Conservation (phyloP, 371 early-diverging fungal species). For the Mucor piriformis region DNA sequence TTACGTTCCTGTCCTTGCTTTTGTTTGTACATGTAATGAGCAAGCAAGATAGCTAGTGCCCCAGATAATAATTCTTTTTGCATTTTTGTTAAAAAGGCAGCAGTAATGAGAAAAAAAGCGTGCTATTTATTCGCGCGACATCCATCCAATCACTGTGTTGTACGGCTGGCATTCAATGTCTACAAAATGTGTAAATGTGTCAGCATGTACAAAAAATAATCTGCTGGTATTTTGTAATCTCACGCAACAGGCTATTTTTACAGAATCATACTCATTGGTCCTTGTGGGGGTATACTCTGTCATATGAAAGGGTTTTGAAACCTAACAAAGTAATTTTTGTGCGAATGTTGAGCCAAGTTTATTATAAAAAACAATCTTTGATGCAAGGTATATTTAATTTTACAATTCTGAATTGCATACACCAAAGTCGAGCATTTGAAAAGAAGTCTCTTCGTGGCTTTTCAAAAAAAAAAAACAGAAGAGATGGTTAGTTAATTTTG, state of each 20-base stretch:
- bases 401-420: neutral
- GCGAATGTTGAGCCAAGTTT: too few relatives aligned
- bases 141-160: too few relatives aligned
- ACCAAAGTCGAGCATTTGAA: slow-evolving; percentile 14
- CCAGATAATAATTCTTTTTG: slow-evolving; percentile 4
- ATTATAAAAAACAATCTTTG: too few relatives aligned
- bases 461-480: neutral
- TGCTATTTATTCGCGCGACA: neutral
- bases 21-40: slow-evolving; percentile 8
- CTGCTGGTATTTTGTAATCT: too few relatives aligned
- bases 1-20: slow-evolving; percentile 5
- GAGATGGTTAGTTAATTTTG: neutral
- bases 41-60: neutral
- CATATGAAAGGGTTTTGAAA: too few relatives aligned
- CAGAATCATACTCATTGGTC: too few relatives aligned
- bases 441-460: slow-evolving; percentile 15
- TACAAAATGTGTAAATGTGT: too few relatives aligned
- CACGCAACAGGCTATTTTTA: too few relatives aligned
- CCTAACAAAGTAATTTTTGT: too few relatives aligned
- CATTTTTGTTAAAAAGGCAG: neutral
- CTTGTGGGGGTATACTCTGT: too few relatives aligned
- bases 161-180: too few relatives aligned
- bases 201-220: too few relatives aligned
- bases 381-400: neutral
- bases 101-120: neutral